Evolutionary conservation across 257 asterid species (phyloP).

Genomic region (Fraxinus quadrangulata): DNA sequence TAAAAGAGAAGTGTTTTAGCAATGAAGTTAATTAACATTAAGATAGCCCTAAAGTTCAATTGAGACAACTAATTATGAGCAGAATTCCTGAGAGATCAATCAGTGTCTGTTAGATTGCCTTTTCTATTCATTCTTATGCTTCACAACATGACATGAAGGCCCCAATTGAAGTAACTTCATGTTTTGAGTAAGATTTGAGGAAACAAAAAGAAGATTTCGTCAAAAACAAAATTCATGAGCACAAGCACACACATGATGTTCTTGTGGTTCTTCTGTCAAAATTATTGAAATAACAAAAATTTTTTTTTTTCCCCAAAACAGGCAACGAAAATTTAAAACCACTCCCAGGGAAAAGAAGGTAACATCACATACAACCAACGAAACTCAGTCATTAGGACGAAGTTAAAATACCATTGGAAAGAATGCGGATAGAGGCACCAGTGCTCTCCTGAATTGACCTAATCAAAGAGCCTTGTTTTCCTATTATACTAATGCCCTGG

Average conservation of each 20-base stretch:
- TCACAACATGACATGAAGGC: not conserved
- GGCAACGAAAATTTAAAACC: not conserved
- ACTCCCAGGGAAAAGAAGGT: not conserved
- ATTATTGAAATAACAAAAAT: not conserved
- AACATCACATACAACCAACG: conserved; percentile 6
- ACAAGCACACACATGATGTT: not conserved
- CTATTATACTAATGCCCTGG: conserved; percentile 77
- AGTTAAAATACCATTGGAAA: conserved; percentile 50
- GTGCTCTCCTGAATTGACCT: conserved; percentile 72
- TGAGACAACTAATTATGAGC: not conserved
- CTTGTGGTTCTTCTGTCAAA: conserved; percentile 6
- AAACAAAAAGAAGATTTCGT: not conserved
- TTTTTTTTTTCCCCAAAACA: not conserved
- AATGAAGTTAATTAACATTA: not conserved
- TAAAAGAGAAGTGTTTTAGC: not conserved
- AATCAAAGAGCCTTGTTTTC: conserved; percentile 73
- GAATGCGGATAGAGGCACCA: conserved; percentile 65
- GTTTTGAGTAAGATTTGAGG: not conserved
- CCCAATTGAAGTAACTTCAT: not conserved
- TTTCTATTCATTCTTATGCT: not conserved
- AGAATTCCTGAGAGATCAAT: conserved; percentile 21
- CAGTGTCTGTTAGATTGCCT: conserved; percentile 5
- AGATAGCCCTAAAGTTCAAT: not conserved
- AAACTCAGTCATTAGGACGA: not conserved
- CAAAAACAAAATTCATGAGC: not conserved